Evolutionary conservation across 208 protist species (phyloP).

Genomic region (Porcisia deanei): DNA sequence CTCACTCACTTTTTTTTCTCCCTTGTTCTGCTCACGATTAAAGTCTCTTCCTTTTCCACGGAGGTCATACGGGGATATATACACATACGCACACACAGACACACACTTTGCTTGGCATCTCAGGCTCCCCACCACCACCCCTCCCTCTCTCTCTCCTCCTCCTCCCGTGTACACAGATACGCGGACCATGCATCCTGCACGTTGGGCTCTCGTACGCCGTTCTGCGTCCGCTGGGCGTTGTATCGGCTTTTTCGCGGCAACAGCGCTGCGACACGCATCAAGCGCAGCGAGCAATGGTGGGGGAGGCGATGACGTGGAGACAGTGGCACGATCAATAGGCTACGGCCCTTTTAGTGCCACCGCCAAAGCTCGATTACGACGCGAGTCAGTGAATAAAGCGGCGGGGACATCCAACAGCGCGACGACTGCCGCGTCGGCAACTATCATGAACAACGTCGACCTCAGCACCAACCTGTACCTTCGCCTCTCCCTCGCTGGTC

Average conservation of each 20-base stretch:
- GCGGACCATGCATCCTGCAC: background rate
- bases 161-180: background rate
- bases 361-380: slow-evolving; percentile 31
- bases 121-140: too few species aligned
- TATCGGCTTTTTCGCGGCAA: background rate
- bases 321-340: slow-evolving; percentile 25
- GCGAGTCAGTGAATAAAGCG: slow-evolving; percentile 7
- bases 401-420: background rate
- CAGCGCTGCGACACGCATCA: slow-evolving; percentile 3
- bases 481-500: slow-evolving; percentile 53
- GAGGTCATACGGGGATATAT: too few species aligned
- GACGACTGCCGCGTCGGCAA: slow-evolving; percentile 8
- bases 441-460: slow-evolving; percentile 49
- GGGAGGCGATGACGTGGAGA: background rate
- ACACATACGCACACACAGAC: too few species aligned
- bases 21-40: too few species aligned
- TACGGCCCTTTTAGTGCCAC: slow-evolving; percentile 68
- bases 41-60: too few species aligned
- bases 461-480: slow-evolving; percentile 55
- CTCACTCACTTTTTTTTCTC: too few species aligned
- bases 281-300: background rate
- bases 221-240: background rate
- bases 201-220: background rate
- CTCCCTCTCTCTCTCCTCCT: background rate
- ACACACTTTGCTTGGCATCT: too few species aligned